These are phyloP conservation scores for Salix purpurea DNA, from an alignment of 345 rosid species.

Conservation along the genomic window DNA sequence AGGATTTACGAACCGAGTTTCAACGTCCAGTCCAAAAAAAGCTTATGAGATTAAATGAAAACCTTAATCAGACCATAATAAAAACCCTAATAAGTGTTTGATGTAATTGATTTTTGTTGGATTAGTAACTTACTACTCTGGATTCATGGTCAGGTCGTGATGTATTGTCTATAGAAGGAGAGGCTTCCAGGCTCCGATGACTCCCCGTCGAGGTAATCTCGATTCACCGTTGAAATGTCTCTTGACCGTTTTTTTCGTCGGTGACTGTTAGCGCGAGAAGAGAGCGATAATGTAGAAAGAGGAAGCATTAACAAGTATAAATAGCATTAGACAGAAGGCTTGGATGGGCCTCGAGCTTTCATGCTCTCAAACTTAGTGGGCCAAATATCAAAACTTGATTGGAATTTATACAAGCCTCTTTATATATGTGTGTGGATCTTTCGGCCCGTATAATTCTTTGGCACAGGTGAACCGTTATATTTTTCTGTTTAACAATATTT, in stretches of 20 bases:
- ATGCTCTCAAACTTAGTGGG: too few species aligned
- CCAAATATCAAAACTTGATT: too few species aligned
- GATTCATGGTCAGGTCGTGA: conserved; percentile 6
- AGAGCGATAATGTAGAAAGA: background rate
- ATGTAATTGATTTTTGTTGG: background rate
- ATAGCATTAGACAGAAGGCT: background rate
- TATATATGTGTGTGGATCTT: too few species aligned
- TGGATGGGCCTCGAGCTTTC: too few species aligned
- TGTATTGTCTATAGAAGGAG: background rate
- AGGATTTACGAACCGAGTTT: background rate
- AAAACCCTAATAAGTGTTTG: background rate
- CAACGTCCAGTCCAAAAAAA: background rate
- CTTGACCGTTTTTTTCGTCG: background rate
- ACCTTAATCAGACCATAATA: background rate
- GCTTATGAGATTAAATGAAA: background rate
- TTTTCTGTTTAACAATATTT: too few species aligned
- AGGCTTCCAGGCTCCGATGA: background rate
- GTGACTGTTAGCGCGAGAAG: background rate
- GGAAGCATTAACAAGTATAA: background rate
- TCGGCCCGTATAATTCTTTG: too few species aligned
- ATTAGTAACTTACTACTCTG: conserved; percentile 11
- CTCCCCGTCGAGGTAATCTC: background rate
- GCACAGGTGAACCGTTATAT: too few species aligned
- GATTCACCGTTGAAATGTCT: background rate
- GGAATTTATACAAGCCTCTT: too few species aligned